Evolutionary conservation across 1,139 yeast species (phyloP), one percentile per base, ranked within the genome.

Genomic region (Kodamaea alishanica): DNA sequence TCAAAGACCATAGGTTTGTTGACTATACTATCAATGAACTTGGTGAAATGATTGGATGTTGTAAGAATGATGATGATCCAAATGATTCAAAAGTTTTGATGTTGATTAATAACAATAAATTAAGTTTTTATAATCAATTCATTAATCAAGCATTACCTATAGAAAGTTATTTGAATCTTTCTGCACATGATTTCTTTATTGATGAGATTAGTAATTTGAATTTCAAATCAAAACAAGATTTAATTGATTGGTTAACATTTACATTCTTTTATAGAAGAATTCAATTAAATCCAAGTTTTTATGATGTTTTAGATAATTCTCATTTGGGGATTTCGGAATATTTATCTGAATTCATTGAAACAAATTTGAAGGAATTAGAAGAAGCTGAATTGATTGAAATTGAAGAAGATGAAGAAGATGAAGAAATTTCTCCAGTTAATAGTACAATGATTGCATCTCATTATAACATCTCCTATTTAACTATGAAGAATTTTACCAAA

Each of bases 171-270:
- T 57, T 89, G 49, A 75, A 75, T 38, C 60, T 67, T 8, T 61
- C 66, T 33, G 51, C 89, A 11, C 81, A 77, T 43, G 96, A 90
- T 54, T 72, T 77, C 0, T 71, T 92, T 34, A 61, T 85, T 31
- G 75, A 78, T 30, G 97, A 89, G 49, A 80, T 89, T 10, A 76
- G 84, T 37, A 76, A 80, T 9, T 70, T 77, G 1, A 68, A 81
- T n/a, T 73, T 92, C 42, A 74, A 70, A 36, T 70, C 77, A 5
- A 79, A 86, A 52, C 97, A 90, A 51, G 95, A 86, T 47, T 86
- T 95, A 48, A 77, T 94, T 43, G 97, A 90, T 52, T 87, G 96
- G 94, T 56, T 94, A 30, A 85, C 97, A 0, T 86, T 77, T 59
- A 77, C 96, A 0, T 85, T 81, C 50, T 86, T 89, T 54, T 94